Percentiles rank a stretch among this genome's conserved stretches.
phyloP scores from a whole-genome alignment of 2,329 filamentous ascomycete genomes.

The Colletotrichum eremochloae region DNA sequence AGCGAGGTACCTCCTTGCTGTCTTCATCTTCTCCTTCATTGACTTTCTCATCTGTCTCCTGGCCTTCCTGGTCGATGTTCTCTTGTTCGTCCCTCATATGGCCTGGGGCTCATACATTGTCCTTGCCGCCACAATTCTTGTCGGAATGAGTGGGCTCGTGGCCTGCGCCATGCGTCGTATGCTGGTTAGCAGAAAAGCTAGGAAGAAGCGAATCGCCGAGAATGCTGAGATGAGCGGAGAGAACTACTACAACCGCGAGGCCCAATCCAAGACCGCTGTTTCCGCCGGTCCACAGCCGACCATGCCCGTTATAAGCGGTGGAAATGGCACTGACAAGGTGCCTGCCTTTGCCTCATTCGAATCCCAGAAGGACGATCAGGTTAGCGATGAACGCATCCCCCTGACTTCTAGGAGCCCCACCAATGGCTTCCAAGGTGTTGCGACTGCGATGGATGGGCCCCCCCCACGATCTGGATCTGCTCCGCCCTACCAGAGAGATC shows the following conservation, averaged over 20 bases:
- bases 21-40: slow-evolving; percentile 89
- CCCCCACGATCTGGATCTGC: slow-evolving; percentile 57
- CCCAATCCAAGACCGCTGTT: slow-evolving; percentile 63
- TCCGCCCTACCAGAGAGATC: slow-evolving; percentile 61
- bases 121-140: slow-evolving; percentile 87
- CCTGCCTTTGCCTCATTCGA: slow-evolving; percentile 76
- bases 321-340: slow-evolving; percentile 65
- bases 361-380: slow-evolving; percentile 71
- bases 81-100: slow-evolving; percentile 94
- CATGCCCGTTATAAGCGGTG: slow-evolving; percentile 68
- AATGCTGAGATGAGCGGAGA: slow-evolving; percentile 98
- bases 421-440: slow-evolving; percentile 65
- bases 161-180: slow-evolving; percentile 96
- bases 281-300: slow-evolving; percentile 67
- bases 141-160: slow-evolving; percentile 84
- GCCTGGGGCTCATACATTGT: slow-evolving; percentile 96
- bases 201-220: slow-evolving; percentile 90
- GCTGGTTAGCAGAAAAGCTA: slow-evolving; percentile 90
- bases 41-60: slow-evolving; percentile 87
- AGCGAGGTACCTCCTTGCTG: slow-evolving; percentile 83
- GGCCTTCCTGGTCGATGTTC: slow-evolving; percentile 91
- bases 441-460: slow-evolving; percentile 53
- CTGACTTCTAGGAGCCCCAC: slow-evolving; percentile 76
- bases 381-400: slow-evolving; percentile 78
- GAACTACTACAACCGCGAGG: slow-evolving; percentile 85